Percentiles rank a stretch among this genome's conserved stretches.
Evolutionary conservation across 1,139 yeast genomes (phyloP).

Genomic region (Schizosaccharomyces versatilis): DNA sequence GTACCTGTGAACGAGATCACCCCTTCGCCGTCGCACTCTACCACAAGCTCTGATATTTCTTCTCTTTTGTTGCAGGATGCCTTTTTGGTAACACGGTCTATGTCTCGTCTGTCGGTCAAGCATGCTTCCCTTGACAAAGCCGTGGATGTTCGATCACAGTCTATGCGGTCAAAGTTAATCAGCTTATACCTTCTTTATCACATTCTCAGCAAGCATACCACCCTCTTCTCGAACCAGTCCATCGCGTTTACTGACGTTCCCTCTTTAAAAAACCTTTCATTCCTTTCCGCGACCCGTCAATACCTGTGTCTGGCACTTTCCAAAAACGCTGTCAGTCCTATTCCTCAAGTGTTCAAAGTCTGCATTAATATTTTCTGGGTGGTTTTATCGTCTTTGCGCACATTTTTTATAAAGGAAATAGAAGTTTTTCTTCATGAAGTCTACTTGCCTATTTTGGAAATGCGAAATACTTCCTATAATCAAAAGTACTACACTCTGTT

Average conservation of each 20-base stretch:
- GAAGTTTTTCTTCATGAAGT: slow-evolving; percentile 86
- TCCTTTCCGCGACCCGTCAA: slow-evolving; percentile 65
- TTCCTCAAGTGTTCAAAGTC: slow-evolving; percentile 80
- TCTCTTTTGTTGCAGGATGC: slow-evolving; percentile 60
- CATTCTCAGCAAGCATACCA: slow-evolving; percentile 65
- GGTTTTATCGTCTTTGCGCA: slow-evolving; percentile 56
- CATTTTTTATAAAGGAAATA: slow-evolving; percentile 74
- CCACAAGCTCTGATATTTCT: slow-evolving; percentile 25
- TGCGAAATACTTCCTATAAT: slow-evolving; percentile 76
- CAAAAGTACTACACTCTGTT: slow-evolving; percentile 73
- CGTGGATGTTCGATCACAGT: slow-evolving; percentile 72
- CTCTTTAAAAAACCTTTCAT: slow-evolving; percentile 33
- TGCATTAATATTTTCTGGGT: slow-evolving; percentile 88
- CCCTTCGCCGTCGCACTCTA: not conserved
- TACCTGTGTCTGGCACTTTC: slow-evolving; percentile 65
- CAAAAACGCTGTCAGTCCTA: slow-evolving; percentile 77
- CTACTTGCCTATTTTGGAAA: slow-evolving; percentile 80
- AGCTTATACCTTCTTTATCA: slow-evolving; percentile 77
- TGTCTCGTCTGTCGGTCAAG: slow-evolving; percentile 81
- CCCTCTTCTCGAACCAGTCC: slow-evolving; percentile 46
- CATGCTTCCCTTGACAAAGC: slow-evolving; percentile 32
- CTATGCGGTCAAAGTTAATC: slow-evolving; percentile 71
- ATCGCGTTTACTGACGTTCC: slow-evolving; percentile 38
- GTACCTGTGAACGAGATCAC: too few species aligned
- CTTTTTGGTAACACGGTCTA: slow-evolving; percentile 71